Evolutionary conservation across 1,284 basidiomycete species (phyloP).

Genomic region (Coniophora puteana): DNA sequence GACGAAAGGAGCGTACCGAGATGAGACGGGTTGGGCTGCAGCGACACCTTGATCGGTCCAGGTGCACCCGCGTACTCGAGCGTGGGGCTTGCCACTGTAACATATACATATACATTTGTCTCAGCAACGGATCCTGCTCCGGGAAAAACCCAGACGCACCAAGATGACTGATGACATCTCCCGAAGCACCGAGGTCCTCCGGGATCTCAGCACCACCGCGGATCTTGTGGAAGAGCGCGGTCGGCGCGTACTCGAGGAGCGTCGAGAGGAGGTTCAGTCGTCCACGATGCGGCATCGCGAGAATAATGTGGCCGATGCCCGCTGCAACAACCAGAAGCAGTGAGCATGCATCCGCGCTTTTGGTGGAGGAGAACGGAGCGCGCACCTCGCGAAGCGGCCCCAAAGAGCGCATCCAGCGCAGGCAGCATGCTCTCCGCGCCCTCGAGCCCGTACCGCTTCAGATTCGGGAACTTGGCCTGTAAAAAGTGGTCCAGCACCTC

Average conservation of each 20-base stretch:
- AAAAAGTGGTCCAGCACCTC: constrained; percentile 84
- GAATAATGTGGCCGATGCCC: constrained; percentile 67
- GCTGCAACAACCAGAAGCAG: constrained; percentile 32
- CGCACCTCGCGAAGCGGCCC: constrained; percentile 58
- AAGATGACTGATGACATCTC: constrained; percentile 86
- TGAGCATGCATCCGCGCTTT: constrained; percentile 2
- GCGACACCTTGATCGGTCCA: constrained; percentile 63
- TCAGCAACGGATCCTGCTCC: not conserved
- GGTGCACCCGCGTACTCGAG: constrained; percentile 50
- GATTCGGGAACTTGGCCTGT: constrained; percentile 78
- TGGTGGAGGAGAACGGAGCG: constrained; percentile 1
- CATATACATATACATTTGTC: not conserved
- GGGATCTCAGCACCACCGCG: constrained; percentile 73
- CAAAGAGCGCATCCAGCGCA: constrained; percentile 75
- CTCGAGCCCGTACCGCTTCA: constrained; percentile 84
- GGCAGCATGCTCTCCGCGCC: constrained; percentile 91
- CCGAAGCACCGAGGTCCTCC: constrained; percentile 65
- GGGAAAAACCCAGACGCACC: constrained; percentile 33
- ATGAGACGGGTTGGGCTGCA: constrained; percentile 88
- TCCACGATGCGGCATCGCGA: constrained; percentile 87
- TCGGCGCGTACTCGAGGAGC: constrained; percentile 62
- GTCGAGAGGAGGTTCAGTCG: constrained; percentile 84
- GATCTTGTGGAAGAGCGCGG: constrained; percentile 81
- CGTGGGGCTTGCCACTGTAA: constrained; percentile 55
- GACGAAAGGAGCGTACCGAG: constrained; percentile 45